A percentile compares a stretch with the other conserved stretches of the same genome.
Evolutionary conservation across 2,329 filamentous ascomycete genomes (phyloP).

Genomic region (Xylariaceae sp.): DNA sequence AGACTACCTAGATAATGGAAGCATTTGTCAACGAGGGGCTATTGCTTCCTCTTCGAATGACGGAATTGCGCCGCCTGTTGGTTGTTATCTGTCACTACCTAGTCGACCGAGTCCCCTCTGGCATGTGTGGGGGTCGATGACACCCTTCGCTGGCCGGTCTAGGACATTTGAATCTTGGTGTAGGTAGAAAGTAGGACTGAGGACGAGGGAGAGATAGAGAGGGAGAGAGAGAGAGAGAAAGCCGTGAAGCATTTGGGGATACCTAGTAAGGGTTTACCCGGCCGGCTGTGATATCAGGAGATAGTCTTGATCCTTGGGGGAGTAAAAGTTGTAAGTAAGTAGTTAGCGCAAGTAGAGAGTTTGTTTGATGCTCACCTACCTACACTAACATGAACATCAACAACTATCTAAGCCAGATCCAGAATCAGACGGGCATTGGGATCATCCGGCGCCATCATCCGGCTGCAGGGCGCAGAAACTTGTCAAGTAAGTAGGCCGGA

Average conservation of each 20-base stretch:
- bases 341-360: not conserved
- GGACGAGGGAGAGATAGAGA: too few species aligned
- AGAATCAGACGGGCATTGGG: constrained; percentile 20
- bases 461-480: not conserved
- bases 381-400: not conserved
- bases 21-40: constrained; percentile 3
- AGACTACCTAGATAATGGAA: not conserved
- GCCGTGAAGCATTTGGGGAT: too few species aligned
- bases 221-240: not conserved
- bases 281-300: too few species aligned
- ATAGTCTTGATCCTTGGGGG: not conserved
- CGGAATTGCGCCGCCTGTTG: constrained; percentile 8
- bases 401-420: not conserved
- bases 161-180: not conserved
- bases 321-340: not conserved
- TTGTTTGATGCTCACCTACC: not conserved
- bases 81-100: not conserved
- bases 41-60: not conserved
- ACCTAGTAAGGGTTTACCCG: too few species aligned
- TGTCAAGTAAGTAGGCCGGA: constrained; percentile 2
- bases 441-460: constrained; percentile 13
- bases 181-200: not conserved
- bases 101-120: not conserved
- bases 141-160: constrained; percentile 4
- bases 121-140: not conserved